Evolutionary conservation across 192 early-diverging fungal species (phyloP), one percentile per base, ranked within the genome.

Genomic region (Rhizoclosmatium globosum): DNA sequence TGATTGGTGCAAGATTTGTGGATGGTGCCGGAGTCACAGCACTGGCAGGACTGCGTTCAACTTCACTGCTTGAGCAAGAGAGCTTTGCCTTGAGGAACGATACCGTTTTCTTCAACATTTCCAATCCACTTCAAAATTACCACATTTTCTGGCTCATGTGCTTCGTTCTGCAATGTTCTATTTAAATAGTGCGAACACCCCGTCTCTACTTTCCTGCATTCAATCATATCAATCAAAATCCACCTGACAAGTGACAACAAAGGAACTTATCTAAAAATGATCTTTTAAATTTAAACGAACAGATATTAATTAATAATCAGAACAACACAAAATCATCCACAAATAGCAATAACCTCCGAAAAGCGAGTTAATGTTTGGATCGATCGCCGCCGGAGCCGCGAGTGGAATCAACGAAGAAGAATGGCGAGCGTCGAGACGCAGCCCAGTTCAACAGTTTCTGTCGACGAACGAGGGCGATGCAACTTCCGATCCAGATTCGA

Each of bases 311-410:
- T 13, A 7, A 53, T 17, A 7, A 53, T 13, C 50, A 53, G 50
- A 53, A 17, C 9, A 53, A 13, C 17, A 17, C 48, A 53, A 7
- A 13, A 7, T 53, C 9, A 53, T 13, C 9, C 6, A 53, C 50
- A 53, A 53, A 17, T 7, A 53, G 50, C 50, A 53, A 17, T 53
- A 0, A 53, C 50, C 31, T 31, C 31, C 31, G 31, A 31, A 31
- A 31, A 31, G 31, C 31, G 31, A 31, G 31, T 31, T 31, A 31
- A 64, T 64, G 62, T 64, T 64, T 64, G 62, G 62, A 64, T 64
- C 62, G 21, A 42, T 64, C 21, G 62, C 62, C 7, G 62, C 62
- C 13, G 62, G 62, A 39, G 21, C 62, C 7, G 21, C 62, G 21
- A 21, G 11, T 6, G 62, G 62, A 17, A 7, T 53, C 50, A 7